These are phyloP conservation scores for Apiotrichum brassicae DNA, from an alignment of 1,284 basidiomycete species.

Conservation along the genomic window DNA sequence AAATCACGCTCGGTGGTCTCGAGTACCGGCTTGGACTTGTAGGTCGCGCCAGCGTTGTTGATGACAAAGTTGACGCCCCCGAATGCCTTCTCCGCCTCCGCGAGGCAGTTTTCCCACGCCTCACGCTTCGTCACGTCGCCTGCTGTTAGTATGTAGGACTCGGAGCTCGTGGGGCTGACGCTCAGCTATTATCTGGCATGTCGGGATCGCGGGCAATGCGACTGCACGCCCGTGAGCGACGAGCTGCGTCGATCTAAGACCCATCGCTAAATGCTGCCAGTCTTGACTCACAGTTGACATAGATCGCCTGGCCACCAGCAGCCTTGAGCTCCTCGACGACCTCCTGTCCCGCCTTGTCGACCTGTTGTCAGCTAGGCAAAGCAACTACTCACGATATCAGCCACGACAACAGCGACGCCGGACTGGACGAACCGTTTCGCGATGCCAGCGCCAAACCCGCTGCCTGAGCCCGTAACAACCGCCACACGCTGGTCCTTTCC, in stretches of 20 bases:
- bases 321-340: constrained; percentile 12
- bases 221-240: too few relatives aligned
- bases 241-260: too few relatives aligned
- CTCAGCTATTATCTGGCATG: too few relatives aligned
- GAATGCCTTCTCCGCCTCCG: constrained; percentile 6
- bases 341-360: constrained; percentile 8
- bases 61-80: constrained; percentile 16
- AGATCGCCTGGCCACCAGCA: constrained; percentile 12
- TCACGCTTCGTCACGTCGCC: constrained; percentile 11
- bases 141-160: not conserved
- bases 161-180: too few relatives aligned
- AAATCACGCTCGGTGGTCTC: constrained; percentile 13
- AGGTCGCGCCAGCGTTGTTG: constrained; percentile 20
- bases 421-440: constrained; percentile 9
- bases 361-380: constrained; percentile 1
- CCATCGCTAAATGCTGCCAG: too few relatives aligned
- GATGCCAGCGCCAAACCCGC: constrained; percentile 15
- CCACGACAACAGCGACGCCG: constrained; percentile 11
- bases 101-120: constrained; percentile 9
- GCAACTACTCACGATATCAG: constrained; percentile 9
- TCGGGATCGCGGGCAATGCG: too few relatives aligned
- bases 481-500: constrained; percentile 8
- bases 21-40: constrained; percentile 19
- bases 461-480: constrained; percentile 14
- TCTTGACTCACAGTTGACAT: constrained; percentile 6